Conservation (phyloP, 208 protist species). For the Blastocrithidia nonstop region DNA sequence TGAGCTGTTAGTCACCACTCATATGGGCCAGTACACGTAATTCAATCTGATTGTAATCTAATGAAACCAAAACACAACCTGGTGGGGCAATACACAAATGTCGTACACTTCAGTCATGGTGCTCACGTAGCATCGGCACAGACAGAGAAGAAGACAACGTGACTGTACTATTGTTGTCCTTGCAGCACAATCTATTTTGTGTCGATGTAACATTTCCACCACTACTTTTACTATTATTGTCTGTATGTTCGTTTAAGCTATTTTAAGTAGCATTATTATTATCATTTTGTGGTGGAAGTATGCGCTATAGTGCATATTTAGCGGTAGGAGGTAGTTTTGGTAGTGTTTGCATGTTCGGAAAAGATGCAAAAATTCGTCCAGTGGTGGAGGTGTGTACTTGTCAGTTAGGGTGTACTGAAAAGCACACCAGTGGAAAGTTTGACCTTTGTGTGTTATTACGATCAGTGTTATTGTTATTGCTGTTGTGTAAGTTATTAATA, state of each 20-base stretch:
- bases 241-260: background rate
- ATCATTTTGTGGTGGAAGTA: background rate
- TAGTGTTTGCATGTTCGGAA: constrained; percentile 53
- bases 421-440: constrained; percentile 11
- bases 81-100: constrained; percentile 46
- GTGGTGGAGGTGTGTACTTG: constrained; percentile 34
- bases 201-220: background rate
- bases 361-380: constrained; percentile 36
- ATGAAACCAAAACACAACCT: constrained; percentile 46
- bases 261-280: background rate
- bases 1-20: constrained; percentile 34
- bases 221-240: background rate
- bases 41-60: constrained; percentile 80
- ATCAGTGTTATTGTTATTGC: background rate
- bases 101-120: constrained; percentile 38
- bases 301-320: constrained; percentile 3
- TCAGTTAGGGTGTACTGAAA: constrained; percentile 61
- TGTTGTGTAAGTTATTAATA: no score
- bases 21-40: constrained; percentile 67
- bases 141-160: background rate
- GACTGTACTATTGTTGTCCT: background rate
- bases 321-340: constrained; percentile 19
- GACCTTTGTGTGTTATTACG: background rate
- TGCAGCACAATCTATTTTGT: background rate
- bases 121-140: constrained; percentile 10